These are phyloP conservation scores for Pseudofabraea citricarpa DNA, from an alignment of 2,329 filamentous ascomycete genomes.

Conservation along the genomic window DNA sequence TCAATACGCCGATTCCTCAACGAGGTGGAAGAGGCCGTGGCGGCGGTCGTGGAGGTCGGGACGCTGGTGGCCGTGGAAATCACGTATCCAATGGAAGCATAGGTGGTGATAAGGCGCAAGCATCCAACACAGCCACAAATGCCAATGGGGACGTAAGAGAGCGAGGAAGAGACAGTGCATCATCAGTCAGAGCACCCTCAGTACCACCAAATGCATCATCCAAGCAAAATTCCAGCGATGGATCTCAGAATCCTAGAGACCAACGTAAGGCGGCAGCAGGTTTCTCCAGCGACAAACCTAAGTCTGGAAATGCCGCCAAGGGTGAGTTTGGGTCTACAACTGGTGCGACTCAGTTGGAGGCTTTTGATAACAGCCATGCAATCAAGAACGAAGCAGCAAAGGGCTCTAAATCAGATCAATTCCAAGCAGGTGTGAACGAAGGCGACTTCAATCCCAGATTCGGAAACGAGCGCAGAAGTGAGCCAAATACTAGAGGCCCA, in stretches of 20 bases:
- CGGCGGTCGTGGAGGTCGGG: constrained; percentile 34
- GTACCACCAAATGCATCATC: constrained; percentile 24
- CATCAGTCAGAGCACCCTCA: constrained; percentile 19
- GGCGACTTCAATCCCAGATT: constrained; percentile 17
- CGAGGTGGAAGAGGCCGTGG: constrained; percentile 49
- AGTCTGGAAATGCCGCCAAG: constrained; percentile 12
- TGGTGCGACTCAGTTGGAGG: constrained; percentile 26
- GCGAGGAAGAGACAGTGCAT: constrained; percentile 13
- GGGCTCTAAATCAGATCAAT: constrained; percentile 14
- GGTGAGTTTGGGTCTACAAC: constrained; percentile 16
- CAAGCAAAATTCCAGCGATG: constrained; percentile 18
- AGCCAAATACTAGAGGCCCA: constrained; percentile 19
- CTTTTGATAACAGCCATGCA: constrained; percentile 12
- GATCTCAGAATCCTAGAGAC: constrained; percentile 14
- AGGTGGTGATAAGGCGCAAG: constrained; percentile 21
- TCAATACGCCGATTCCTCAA: constrained; percentile 75
- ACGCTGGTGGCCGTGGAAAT: constrained; percentile 31
- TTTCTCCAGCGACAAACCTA: constrained; percentile 20
- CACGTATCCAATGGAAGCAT: constrained; percentile 16
- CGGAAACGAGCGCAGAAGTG: constrained; percentile 24
- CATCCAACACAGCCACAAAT: constrained; percentile 7
- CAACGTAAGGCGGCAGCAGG: constrained; percentile 19
- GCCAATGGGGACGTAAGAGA: constrained; percentile 16
- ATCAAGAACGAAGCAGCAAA: constrained; percentile 13
- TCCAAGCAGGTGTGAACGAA: constrained; percentile 17